phyloP scores from a whole-genome alignment of 192 early-diverging fungal genomes.

The Backusella luteola region DNA sequence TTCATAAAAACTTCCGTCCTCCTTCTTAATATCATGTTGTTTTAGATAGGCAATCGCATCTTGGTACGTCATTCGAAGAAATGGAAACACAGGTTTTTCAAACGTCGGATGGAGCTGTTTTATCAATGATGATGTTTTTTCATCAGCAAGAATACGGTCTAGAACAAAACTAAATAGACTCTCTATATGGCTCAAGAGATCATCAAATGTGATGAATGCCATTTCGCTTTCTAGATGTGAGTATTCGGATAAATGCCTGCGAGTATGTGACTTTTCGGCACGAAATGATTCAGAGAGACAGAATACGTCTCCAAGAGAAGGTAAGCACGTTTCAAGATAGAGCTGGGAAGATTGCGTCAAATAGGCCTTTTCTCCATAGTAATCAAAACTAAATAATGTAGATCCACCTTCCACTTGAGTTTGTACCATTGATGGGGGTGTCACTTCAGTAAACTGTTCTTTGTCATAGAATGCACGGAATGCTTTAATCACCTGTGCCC shows the following conservation, averaged over 20 bases:
- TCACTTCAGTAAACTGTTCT: slow-evolving; percentile 84
- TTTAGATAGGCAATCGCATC: slow-evolving; percentile 96
- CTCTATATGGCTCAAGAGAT: slow-evolving; percentile 85
- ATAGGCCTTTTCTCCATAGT: slow-evolving; percentile 96
- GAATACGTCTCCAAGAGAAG: slow-evolving; percentile 94
- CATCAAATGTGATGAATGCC: slow-evolving; percentile 91
- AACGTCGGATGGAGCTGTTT: slow-evolving; percentile 92
- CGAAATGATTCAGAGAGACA: slow-evolving; percentile 96
- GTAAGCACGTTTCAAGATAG: slow-evolving; percentile 94
- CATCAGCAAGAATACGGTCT: slow-evolving; percentile 75
- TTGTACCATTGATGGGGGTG: slow-evolving; percentile 98
- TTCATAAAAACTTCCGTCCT: slow-evolving; percentile 85
- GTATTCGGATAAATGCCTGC: slow-evolving; percentile 95
- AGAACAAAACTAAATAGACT: slow-evolving; percentile 79
- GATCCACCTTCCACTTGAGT: slow-evolving; percentile 98
- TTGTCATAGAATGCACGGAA: slow-evolving; percentile 96
- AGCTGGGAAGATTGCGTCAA: slow-evolving; percentile 98
- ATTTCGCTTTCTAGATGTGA: slow-evolving; percentile 97
- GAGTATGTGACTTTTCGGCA: slow-evolving; percentile 96
- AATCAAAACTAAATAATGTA: slow-evolving; percentile 92
- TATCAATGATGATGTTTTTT: slow-evolving; percentile 67
- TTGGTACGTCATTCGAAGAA: slow-evolving; percentile 93
- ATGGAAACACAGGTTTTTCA: slow-evolving; percentile 79
- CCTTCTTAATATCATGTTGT: slow-evolving; percentile 84
- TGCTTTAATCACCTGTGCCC: slow-evolving; percentile 81